Evolutionary conservation across 2,329 filamentous ascomycete genomes (phyloP), one percentile per base, ranked within the genome.

Genomic region (Pseudocercospora crystallina): DNA sequence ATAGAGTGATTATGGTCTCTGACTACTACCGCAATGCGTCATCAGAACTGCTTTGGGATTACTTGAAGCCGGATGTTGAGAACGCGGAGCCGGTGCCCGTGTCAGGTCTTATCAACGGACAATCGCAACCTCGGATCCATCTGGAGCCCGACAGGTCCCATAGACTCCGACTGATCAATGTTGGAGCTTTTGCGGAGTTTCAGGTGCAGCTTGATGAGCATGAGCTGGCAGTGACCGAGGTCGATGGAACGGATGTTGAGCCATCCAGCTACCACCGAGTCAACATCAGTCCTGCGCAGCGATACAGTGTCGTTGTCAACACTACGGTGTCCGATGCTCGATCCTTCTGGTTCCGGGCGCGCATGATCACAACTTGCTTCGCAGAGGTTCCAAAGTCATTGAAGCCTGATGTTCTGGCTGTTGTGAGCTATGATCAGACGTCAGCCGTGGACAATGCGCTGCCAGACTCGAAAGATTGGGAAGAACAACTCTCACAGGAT

Each of bases 161-260:
- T 52, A 76, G 81, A 10, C 60, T 86, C 3, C 78, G 84, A 5
- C 75, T 86, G 55, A 76, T 86, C 57, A 86, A 87, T 46, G 77
- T 80, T 1, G 83, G 83, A 5, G 81, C 80, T 0, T 83, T 84
- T 61, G 82, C 83, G 2, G 83, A 84, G 69, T 84, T 86, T 51
- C 80, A 86, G 54, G 73, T 87, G 8, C 80, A 82, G 42, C 70
- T 88, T 34, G 86, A 89, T 54, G 78, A 84, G 57, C 85, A 88
- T 54, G 65, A 73, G 41, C 76, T 85, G 43, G 74, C 76, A 32
- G 70, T 88, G 34, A 83, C 82, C 2, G 85, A 88, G 65, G 81
- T 84, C 0, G 85, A 89, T 62, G 84, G 84, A 7, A 85, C 80
- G 3, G 75, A 80, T 26, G 76, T 87, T 3, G 68, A 76, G 30